Conservation (phyloP, 2,329 filamentous ascomycete species). For the Fusarium poae region DNA sequence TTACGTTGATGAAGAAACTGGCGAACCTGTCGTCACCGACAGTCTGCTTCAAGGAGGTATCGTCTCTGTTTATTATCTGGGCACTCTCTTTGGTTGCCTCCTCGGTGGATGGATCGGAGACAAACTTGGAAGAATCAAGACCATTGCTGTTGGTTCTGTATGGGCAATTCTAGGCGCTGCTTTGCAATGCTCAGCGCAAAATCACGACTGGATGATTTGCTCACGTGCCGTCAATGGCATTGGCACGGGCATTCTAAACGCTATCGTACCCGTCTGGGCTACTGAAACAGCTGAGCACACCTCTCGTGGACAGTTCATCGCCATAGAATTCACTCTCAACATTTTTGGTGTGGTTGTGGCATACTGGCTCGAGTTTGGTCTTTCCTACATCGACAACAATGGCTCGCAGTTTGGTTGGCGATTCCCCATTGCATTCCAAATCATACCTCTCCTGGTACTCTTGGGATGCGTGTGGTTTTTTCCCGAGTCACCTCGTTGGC, state of each 20-base stretch:
- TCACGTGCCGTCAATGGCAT: conserved; percentile 55
- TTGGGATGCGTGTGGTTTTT: conserved; percentile 73
- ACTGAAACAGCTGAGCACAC: conserved; percentile 77
- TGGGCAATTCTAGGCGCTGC: conserved; percentile 38
- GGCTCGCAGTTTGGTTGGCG: conserved; percentile 72
- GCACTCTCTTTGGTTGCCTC: conserved; percentile 41
- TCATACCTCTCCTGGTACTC: conserved; percentile 71
- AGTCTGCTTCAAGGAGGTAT: conserved; percentile 44
- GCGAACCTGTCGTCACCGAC: conserved; percentile 37
- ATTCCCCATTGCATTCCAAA: conserved; percentile 79
- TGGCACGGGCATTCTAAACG: conserved; percentile 77
- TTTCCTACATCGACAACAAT: conserved; percentile 71
- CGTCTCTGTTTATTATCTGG: conserved; percentile 44
- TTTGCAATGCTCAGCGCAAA: conserved; percentile 33
- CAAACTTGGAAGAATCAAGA: conserved; percentile 39
- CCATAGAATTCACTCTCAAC: conserved; percentile 68
- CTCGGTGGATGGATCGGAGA: conserved; percentile 42
- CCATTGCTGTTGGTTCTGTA: conserved; percentile 32
- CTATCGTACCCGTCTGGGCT: conserved; percentile 78
- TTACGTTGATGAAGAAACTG: conserved; percentile 35
- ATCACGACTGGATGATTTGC: conserved; percentile 45
- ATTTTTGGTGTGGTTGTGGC: conserved; percentile 55
- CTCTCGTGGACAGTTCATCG: conserved; percentile 75
- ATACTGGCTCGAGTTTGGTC: conserved; percentile 72
- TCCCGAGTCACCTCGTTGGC: conserved; percentile 76